Base-by-base conservation (phyloP, 1,284 basidiomycete genomes). In the Rhizoctonia solani region DNA sequence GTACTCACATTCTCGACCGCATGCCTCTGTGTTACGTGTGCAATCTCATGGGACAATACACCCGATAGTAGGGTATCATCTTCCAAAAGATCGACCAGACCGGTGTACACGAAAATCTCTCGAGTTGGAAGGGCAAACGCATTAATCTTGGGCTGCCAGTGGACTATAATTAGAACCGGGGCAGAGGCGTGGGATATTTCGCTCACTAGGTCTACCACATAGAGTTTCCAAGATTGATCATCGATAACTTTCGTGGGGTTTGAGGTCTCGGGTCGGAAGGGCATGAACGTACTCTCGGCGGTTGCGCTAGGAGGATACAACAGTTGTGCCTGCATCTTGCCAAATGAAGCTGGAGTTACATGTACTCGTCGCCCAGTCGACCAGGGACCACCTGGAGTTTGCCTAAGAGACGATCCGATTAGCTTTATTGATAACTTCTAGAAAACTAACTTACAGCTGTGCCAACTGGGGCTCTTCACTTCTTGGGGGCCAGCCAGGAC, bases 31-130 rank as follows among this genome's bases (percentile, higher is more conserved):
- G 76, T 74, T 44, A 81, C 80, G 71, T 82, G 81, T 1, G 78
- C 78, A 39, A 81, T 78, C 71, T 82, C 81, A 66, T 81, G 81
- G 0, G 77, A 77, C 16, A 82, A 72, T 0, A 82, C 77, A 1
- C 79, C 81, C 1, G 81, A 79, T 13, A 82, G 72, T 44, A 82
- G 73, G 3, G 79, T 74, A 71, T 82, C 80, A 68, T 79, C 77
- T 14, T 77, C 74, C 8, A 80, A 74, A 2, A 80, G 72, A 32
- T 79, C 74, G 4, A 83, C 75, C 29, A 83, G 72, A 14, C 81
- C 81, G 0, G 80, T 79, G 72, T 81, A 81, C 34, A 82, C 77
- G 66, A 82, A 81, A 32, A 82, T 75, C 66, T 82, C 79, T 69
- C 80, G 79, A 32, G 79, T 80, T 1, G 81, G 81, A 1, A 82